Percentiles rank a stretch among this genome's conserved stretches.
phyloP scores from a whole-genome alignment of 2,329 filamentous ascomycete species.

The Penicillium hordei region DNA sequence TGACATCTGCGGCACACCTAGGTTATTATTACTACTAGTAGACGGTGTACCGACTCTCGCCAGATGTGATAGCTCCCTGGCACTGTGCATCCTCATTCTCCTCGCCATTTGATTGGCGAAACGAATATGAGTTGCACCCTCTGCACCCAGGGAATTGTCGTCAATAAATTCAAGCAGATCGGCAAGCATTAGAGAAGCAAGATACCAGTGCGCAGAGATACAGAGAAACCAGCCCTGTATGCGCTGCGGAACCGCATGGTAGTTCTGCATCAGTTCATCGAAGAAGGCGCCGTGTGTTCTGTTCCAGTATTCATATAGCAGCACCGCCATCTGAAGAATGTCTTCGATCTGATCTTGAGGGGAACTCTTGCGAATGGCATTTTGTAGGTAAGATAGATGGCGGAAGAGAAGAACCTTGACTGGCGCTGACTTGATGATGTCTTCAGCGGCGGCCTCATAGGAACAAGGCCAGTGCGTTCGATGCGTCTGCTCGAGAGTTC shows the following conservation, averaged over 20 bases:
- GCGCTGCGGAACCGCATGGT: background rate
- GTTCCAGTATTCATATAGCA: background rate
- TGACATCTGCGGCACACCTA: background rate
- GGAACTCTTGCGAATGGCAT: background rate
- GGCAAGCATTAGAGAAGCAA: background rate
- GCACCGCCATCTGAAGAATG: background rate
- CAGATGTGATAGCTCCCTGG: background rate
- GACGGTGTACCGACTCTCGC: background rate
- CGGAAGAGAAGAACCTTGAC: background rate
- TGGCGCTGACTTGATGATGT: background rate
- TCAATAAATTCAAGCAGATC: background rate
- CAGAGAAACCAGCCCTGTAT: slow-evolving; percentile 1
- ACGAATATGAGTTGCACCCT: background rate
- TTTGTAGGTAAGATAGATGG: background rate
- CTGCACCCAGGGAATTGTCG: background rate
- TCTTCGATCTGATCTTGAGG: background rate
- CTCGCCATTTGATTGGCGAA: background rate
- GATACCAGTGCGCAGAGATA: background rate
- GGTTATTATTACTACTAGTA: background rate
- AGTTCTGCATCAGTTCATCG: background rate
- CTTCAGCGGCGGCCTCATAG: background rate
- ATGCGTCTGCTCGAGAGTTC: background rate
- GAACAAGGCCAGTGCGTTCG: background rate
- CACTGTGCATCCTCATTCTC: background rate
- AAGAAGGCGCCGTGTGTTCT: background rate